These are phyloP conservation scores for Hyaloscypha bicolor DNA, from an alignment of 495 filamentous ascomycete species.

Conservation along the genomic window DNA sequence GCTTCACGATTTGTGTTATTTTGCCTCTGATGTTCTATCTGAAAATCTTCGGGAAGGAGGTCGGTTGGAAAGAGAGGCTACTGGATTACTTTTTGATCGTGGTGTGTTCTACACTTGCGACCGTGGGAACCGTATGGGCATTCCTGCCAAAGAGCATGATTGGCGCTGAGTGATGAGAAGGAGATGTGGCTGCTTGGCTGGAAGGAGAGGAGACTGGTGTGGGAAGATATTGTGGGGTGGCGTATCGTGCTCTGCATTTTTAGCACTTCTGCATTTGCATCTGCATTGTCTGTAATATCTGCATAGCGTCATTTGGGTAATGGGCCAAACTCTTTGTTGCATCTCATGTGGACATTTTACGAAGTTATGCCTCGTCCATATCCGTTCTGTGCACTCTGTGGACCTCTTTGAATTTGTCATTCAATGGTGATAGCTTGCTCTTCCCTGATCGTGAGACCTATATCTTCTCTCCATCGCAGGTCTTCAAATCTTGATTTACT, in stretches of 20 bases:
- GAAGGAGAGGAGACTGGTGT: neutral
- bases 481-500: no score
- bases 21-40: constrained; percentile 87
- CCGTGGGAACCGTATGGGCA: constrained; percentile 82
- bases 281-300: no score
- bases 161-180: constrained; percentile 40
- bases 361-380: no score
- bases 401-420: no score
- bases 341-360: no score
- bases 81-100: constrained; percentile 72
- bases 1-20: constrained; percentile 93
- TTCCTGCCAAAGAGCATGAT: constrained; percentile 74
- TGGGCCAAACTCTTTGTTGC: no score
- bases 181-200: neutral
- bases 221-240: neutral
- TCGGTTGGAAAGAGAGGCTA: constrained; percentile 63
- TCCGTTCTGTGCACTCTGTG: no score
- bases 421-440: no score
- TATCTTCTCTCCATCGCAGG: no score
- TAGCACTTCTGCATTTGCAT: neutral
- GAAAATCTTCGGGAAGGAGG: constrained; percentile 85
- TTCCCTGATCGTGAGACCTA: no score
- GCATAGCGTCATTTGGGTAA: no score
- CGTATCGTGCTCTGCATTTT: neutral
- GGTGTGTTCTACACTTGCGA: constrained; percentile 66